These are phyloP conservation scores for Pseudocercospora fuligena DNA, from an alignment of 2,329 filamentous ascomycete genomes.

Conservation along the genomic window DNA sequence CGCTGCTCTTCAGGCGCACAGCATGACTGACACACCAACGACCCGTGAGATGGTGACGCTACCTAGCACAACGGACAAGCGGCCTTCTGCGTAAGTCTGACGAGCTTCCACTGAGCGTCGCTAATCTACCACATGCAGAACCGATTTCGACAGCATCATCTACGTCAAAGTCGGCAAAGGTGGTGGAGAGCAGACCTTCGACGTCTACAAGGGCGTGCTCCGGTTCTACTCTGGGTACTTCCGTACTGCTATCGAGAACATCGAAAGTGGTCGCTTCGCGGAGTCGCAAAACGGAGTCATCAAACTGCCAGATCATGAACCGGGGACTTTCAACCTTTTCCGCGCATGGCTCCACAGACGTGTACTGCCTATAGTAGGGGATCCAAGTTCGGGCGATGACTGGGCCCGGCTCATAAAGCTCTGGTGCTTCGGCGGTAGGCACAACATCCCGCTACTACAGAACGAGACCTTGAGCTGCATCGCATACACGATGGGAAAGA, in stretches of 20 bases:
- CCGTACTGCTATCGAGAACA: constrained; percentile 22
- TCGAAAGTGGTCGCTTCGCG: constrained; percentile 19
- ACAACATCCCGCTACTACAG: constrained; percentile 13
- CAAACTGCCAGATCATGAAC: constrained; percentile 22
- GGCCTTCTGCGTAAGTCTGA: neutral
- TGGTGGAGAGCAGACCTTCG: constrained; percentile 15
- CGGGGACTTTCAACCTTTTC: constrained; percentile 23
- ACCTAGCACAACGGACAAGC: neutral
- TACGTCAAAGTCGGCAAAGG: constrained; percentile 22
- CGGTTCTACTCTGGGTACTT: constrained; percentile 33
- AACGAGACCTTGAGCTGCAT: constrained; percentile 6
- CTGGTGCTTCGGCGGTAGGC: constrained; percentile 23
- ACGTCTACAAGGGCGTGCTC: constrained; percentile 28
- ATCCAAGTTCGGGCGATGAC: neutral
- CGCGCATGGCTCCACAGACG: constrained; percentile 28
- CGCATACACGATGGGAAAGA: neutral
- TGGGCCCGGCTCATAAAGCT: neutral
- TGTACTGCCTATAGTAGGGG: neutral
- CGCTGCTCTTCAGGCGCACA: neutral
- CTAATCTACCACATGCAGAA: neutral
- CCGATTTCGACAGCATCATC: constrained; percentile 7
- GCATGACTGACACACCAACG: neutral
- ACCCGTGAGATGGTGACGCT: neutral
- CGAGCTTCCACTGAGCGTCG: neutral
- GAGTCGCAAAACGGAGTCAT: constrained; percentile 19